Base-by-base conservation (phyloP, 768 basidiomycete genomes). In the Hortiboletus flavorubellus region DNA sequence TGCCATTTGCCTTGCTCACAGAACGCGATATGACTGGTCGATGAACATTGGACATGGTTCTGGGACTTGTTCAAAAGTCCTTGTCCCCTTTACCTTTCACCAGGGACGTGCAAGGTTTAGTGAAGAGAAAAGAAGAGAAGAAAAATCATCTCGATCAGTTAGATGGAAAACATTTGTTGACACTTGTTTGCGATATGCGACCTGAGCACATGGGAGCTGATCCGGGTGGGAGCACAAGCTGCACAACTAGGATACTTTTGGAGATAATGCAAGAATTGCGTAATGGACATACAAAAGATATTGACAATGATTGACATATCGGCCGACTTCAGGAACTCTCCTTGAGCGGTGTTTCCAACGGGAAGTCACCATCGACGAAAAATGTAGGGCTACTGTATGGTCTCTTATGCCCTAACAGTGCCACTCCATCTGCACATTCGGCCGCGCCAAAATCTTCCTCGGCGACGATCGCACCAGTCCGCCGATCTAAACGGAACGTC, bases 381-480 rank as follows among this genome's bases (percentile, higher is more conserved):
- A 41, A 43, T n/a, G 38, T 44, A 1, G 56, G 39, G 23, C 9
- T 43, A 6, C 12, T 26, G 26, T 65, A 61, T 5, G 42, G 47
- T 23, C 49, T 53, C 26, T 52, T 54, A 8, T 33, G 46, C 9
- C 46, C 50, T 10, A 71, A 47, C 14, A 70, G 40, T 2, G 64
- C 56, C 26, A 56, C 34, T 18, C 50, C 55, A 44, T 69, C 66
- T 9, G 46, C 2, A 21, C 8, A 5, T 7, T 59, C 58, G 1
- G 18, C 41, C 16, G 29, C n/a, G 0, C 44, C 49, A 16, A 51
- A 37, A 40, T 75, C 71, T 49, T 83, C 81, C 48, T 84, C 80
- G 0, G 81, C 83, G 11, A 87, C 64, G 44, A 87, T 81, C 5
- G 83, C 84, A 34, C 85, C 86, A 1, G 84, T 85, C 34, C 79